Evolutionary conservation across 1,139 yeast genomes (phyloP).

Genomic region (Schizosaccharomyces versatilis): DNA sequence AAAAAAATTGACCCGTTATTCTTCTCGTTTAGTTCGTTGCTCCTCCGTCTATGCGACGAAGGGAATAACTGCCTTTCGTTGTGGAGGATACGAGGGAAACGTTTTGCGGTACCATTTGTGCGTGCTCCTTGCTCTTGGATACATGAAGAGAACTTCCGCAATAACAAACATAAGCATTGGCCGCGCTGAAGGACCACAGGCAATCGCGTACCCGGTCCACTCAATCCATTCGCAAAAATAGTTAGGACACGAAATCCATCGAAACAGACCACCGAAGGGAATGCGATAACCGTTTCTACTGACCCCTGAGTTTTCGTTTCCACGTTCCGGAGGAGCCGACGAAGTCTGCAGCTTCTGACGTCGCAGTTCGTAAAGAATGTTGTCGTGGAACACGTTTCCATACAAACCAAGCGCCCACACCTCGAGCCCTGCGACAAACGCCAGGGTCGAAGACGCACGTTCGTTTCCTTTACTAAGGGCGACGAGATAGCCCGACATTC

Average conservation of each 20-base stretch:
- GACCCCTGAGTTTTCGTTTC: neutral
- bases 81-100: conserved; percentile 3
- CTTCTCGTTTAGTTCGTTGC: too few relatives aligned
- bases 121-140: conserved; percentile 6
- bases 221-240: conserved; percentile 10
- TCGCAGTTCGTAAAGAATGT: conserved; percentile 6
- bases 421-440: neutral
- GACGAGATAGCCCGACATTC: conserved; percentile 4
- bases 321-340: neutral
- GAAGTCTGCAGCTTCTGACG: neutral
- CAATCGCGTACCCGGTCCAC: conserved; percentile 8
- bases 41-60: neutral
- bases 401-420: conserved; percentile 4
- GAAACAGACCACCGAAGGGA: conserved; percentile 8
- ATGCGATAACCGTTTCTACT: conserved; percentile 1
- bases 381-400: conserved; percentile 9
- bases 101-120: conserved; percentile 4
- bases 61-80: conserved; percentile 5
- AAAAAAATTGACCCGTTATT: too few relatives aligned
- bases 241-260: conserved; percentile 6
- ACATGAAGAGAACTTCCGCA: conserved; percentile 6
- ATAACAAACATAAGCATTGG: conserved; percentile 5
- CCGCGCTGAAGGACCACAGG: conserved; percentile 3
- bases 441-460: neutral
- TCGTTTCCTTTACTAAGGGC: conserved; percentile 3